Base-by-base conservation (phyloP, 371 early-diverging fungal genomes). In the Globomyces sp. region DNA sequence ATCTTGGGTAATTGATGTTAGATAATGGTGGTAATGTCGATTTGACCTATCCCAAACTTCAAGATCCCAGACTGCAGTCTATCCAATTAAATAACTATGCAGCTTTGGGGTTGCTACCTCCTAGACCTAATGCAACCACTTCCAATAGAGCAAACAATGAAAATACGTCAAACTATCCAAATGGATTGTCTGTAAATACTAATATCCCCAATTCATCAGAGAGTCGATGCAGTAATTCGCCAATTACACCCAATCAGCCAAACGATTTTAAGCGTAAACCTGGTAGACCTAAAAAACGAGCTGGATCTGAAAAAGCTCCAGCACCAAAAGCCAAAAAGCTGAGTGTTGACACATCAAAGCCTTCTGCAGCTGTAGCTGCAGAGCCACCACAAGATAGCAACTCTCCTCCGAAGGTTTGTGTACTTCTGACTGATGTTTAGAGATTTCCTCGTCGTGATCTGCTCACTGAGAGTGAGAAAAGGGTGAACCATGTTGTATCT, bases 401-500 rank as follows among this genome's bases (percentile, higher is more conserved):
- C 24, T 24, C 24, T 24, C 24, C 24, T 24, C 24, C 24, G 24
- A 24, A 24, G 24, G 24, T 24, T 24, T 24, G 24, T 24, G 24
- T 24, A 24, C 24, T 24, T 24, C 24, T 24, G 24, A 24, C 24
- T 37, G 45, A 50, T 37, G 45, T 41, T 36, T n/a, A 50, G 41
- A 62, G 49, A 40, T 13, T 51, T 8, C 40, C 46, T 58, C 57
- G 40, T 4, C 47, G 60, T 24, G 74, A 92, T 66, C 75, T 94
- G 24, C 71, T 95, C 63, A 92, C 95, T 1, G 93, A 92, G 60
- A 88, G 89, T n/a, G 93, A 95, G 71, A 95, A 96, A 76, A 87
- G 91, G 63, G 90, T 92, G 2, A 98, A 98, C 78, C 98, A 98
- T 74, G 95, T 98, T 75, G 85, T 87, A 5, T 91, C 92, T 9